These are phyloP conservation scores for Kurtzmaniella quercitrusa DNA, from an alignment of 1,139 yeast species.

Conservation along the genomic window DNA sequence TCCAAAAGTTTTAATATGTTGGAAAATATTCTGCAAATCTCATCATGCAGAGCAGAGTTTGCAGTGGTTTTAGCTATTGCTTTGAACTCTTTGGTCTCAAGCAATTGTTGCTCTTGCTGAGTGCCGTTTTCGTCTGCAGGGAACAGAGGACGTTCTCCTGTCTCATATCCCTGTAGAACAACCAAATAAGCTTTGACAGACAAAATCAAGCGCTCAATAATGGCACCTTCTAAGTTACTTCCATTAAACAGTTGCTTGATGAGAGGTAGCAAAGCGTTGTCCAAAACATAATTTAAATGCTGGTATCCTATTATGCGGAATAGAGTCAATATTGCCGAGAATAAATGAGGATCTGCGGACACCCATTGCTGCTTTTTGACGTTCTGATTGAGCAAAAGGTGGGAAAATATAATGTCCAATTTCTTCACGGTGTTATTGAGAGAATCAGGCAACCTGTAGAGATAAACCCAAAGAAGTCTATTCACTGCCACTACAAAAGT, in stretches of 20 bases:
- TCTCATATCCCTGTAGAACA: conserved; percentile 58
- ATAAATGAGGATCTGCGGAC: conserved; percentile 55
- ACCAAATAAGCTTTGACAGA: conserved; percentile 69
- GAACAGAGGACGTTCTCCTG: conserved; percentile 63
- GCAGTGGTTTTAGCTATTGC: conserved; percentile 42
- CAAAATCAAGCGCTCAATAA: conserved; percentile 68
- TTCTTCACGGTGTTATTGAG: conserved; percentile 75
- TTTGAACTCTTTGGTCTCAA: conserved; percentile 19
- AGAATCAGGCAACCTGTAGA: conserved; percentile 84
- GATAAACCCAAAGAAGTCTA: conserved; percentile 82
- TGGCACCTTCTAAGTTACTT: conserved; percentile 51
- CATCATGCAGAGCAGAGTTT: conserved; percentile 64
- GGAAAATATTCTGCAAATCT: conserved; percentile 63
- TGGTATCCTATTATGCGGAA: conserved; percentile 75
- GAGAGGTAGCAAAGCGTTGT: conserved; percentile 65
- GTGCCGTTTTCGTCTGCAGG: conserved; percentile 32
- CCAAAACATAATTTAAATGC: conserved; percentile 75
- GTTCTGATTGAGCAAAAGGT: conserved; percentile 44
- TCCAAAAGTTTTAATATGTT: conserved; percentile 59
- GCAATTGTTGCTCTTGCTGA: neutral
- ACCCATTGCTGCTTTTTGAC: conserved; percentile 72
- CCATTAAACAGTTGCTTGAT: conserved; percentile 56
- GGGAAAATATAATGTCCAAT: conserved; percentile 47
- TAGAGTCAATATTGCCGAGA: conserved; percentile 65
- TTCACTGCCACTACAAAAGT: conserved; percentile 64